These are phyloP conservation scores for Teratosphaeria destructans DNA, from an alignment of 2,329 filamentous ascomycete genomes.

Conservation along the genomic window DNA sequence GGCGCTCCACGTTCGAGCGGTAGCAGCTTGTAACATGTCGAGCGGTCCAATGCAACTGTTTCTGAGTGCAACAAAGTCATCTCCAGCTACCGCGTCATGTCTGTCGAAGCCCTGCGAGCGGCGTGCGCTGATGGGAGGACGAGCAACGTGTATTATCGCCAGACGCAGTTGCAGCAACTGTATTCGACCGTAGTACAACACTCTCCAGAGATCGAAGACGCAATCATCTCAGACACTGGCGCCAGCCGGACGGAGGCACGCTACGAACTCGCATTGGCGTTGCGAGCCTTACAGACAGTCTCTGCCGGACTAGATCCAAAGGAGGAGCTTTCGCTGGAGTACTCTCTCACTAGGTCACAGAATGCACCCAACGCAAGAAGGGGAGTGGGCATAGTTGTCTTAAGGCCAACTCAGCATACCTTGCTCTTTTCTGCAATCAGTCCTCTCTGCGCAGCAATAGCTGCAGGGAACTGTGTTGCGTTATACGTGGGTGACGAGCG, in stretches of 20 bases:
- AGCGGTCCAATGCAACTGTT: background rate
- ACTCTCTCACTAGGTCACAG: constrained; percentile 30
- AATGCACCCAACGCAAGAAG: constrained; percentile 27
- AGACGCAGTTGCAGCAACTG: constrained; percentile 36
- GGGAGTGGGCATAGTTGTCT: constrained; percentile 36
- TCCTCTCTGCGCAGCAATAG: constrained; percentile 37
- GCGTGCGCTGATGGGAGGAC: constrained; percentile 37
- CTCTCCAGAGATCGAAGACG: constrained; percentile 27
- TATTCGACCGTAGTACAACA: constrained; percentile 30
- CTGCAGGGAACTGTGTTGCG: constrained; percentile 42
- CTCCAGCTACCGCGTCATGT: background rate
- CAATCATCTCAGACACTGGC: constrained; percentile 32
- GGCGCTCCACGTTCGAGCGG: constrained; percentile 1
- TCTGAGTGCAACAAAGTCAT: background rate
- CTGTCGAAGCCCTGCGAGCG: constrained; percentile 27
- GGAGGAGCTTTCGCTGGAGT: constrained; percentile 32
- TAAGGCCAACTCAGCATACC: constrained; percentile 39
- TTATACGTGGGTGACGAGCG: constrained; percentile 31
- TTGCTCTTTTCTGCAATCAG: constrained; percentile 38
- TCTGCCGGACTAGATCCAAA: constrained; percentile 32
- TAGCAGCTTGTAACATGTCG: background rate
- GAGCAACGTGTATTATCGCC: constrained; percentile 37
- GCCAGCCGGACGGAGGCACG: constrained; percentile 29
- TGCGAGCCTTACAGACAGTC: constrained; percentile 30
- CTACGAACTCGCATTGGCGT: constrained; percentile 32